Percentiles rank a stretch among this genome's conserved stretches.
Evolutionary conservation across 495 filamentous ascomycete species (phyloP).

Genomic region (Lichenothelia convexa): DNA sequence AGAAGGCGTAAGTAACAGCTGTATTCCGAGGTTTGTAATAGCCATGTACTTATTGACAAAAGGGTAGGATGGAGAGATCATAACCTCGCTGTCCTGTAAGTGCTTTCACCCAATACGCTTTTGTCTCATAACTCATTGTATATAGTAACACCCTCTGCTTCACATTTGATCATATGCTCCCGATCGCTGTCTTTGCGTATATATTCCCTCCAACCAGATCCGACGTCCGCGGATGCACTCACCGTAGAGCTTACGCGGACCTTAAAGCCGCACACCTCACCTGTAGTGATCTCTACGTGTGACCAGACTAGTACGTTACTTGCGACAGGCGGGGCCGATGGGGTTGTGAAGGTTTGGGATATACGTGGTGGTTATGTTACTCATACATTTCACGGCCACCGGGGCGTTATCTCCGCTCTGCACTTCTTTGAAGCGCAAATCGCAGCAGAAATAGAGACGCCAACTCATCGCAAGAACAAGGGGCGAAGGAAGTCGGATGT

Average conservation of each 20-base stretch:
- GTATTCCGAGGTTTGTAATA: neutral
- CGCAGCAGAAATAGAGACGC: conserved; percentile 20
- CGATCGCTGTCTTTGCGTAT: conserved; percentile 88
- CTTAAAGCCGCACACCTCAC: conserved; percentile 75
- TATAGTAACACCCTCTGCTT: conserved; percentile 67
- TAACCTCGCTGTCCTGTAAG: conserved; percentile 70
- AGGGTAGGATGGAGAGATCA: conserved; percentile 69
- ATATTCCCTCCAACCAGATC: conserved; percentile 42
- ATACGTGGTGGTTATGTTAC: conserved; percentile 79
- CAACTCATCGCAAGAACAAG: conserved; percentile 26
- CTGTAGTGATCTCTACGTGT: conserved; percentile 64
- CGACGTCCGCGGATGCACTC: conserved; percentile 30
- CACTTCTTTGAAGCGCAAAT: conserved; percentile 66
- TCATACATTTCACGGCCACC: conserved; percentile 85
- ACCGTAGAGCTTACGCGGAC: conserved; percentile 53
- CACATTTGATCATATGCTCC: conserved; percentile 78
- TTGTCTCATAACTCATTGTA: neutral
- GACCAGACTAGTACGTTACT: conserved; percentile 78
- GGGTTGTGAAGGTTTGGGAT: conserved; percentile 91
- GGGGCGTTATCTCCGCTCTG: conserved; percentile 75
- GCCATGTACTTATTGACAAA: conserved; percentile 17
- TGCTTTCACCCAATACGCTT: conserved; percentile 1
- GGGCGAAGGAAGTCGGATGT: conserved; percentile 27
- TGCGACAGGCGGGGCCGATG: conserved; percentile 82
- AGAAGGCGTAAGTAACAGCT: conserved; percentile 50